These are phyloP conservation scores for Dendrostoma leiphaemia DNA, from an alignment of 2,329 filamentous ascomycete genomes.

Conservation along the genomic window DNA sequence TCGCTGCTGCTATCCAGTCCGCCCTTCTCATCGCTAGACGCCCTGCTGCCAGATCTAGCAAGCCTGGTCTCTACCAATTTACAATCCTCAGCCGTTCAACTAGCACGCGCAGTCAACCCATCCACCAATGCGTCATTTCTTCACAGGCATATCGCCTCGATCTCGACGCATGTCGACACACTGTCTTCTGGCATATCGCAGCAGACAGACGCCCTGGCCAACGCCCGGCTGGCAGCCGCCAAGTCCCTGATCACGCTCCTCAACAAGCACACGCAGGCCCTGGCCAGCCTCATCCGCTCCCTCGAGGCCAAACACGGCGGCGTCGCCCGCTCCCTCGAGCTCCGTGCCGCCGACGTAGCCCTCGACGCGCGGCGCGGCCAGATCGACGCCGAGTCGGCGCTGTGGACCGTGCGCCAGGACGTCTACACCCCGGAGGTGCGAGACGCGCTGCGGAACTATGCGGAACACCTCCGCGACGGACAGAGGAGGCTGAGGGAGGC, in stretches of 20 bases:
- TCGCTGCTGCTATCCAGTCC: slow-evolving; percentile 47
- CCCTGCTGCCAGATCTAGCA: slow-evolving; percentile 46
- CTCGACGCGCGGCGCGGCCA: slow-evolving; percentile 42
- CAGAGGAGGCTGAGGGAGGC: slow-evolving; percentile 43
- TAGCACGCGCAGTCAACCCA: slow-evolving; percentile 48
- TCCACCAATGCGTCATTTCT: slow-evolving; percentile 53
- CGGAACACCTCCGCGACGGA: slow-evolving; percentile 47
- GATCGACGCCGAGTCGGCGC: slow-evolving; percentile 33
- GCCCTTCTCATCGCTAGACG: slow-evolving; percentile 46
- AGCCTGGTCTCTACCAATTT: slow-evolving; percentile 49
- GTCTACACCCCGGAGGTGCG: slow-evolving; percentile 45
- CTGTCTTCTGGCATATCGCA: slow-evolving; percentile 34
- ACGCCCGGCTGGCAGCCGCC: slow-evolving; percentile 38
- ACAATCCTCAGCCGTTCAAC: slow-evolving; percentile 43
- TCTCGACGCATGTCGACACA: slow-evolving; percentile 39
- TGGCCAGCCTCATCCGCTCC: slow-evolving; percentile 44
- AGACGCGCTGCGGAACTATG: slow-evolving; percentile 45
- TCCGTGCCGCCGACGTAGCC: slow-evolving; percentile 45
- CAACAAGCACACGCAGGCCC: slow-evolving; percentile 34
- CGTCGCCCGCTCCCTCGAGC: slow-evolving; percentile 48
- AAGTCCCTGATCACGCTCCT: slow-evolving; percentile 38
- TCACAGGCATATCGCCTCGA: slow-evolving; percentile 53
- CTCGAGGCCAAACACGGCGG: slow-evolving; percentile 56
- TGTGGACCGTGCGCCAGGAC: slow-evolving; percentile 34
- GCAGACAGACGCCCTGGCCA: slow-evolving; percentile 32